A percentile compares a stretch with the other conserved stretches of the same genome.
Conservation (phyloP, 768 basidiomycete genomes). For the Boletellus ananas region DNA sequence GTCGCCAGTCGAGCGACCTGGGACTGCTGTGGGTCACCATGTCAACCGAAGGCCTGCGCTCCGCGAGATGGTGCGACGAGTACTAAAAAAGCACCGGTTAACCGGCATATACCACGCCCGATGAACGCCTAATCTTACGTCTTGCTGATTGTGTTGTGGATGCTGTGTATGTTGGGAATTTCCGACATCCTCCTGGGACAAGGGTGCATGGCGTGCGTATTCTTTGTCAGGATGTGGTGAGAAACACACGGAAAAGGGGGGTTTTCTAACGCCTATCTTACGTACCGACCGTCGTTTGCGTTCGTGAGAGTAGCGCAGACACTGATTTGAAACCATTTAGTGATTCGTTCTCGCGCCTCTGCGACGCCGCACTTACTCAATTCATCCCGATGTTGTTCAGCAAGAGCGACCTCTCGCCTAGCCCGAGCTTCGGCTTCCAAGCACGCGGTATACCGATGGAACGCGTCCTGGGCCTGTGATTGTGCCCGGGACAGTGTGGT, state of each 20-base stretch:
- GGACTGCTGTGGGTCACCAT: constrained; percentile 35
- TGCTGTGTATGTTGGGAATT: constrained; percentile 30
- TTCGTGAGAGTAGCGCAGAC: constrained; percentile 34
- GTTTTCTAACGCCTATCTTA: constrained; percentile 14
- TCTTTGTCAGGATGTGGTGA: constrained; percentile 27
- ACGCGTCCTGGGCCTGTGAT: constrained; percentile 69
- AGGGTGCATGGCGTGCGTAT: constrained; percentile 31
- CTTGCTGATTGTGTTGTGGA: constrained; percentile 29
- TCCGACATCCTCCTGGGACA: constrained; percentile 30
- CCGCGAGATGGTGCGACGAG: constrained; percentile 32
- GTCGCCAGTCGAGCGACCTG: constrained; percentile 32
- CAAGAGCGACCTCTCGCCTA: constrained; percentile 55
- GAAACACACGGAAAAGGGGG: constrained; percentile 8
- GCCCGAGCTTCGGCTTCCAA: constrained; percentile 67
- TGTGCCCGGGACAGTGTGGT: constrained; percentile 59
- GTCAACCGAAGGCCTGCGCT: constrained; percentile 30
- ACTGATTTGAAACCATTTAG: constrained; percentile 23
- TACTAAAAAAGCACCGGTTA: constrained; percentile 27
- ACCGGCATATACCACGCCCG: constrained; percentile 10
- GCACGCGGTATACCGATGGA: constrained; percentile 64
- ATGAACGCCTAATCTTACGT: constrained; percentile 27
- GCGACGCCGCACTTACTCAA: constrained; percentile 33
- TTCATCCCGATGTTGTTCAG: constrained; percentile 70
- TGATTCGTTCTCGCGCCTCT: constrained; percentile 14
- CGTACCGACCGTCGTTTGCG: constrained; percentile 34